Evolutionary conservation across 352 stramenopile genomes (phyloP).

Genomic region (Phytophthora multivora): DNA sequence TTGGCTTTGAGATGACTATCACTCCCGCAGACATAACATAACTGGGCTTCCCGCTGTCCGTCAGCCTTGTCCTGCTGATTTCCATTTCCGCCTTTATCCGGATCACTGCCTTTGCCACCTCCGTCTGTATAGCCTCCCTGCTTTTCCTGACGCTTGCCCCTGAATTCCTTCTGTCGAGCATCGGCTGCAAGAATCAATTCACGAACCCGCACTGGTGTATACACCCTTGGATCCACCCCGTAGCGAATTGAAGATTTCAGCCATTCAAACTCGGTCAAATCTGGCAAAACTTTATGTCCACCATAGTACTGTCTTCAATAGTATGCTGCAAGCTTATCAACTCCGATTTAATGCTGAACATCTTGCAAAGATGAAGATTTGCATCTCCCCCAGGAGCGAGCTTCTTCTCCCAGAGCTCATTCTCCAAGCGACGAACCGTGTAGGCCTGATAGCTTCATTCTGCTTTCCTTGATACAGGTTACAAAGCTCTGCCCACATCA

Average conservation of each 20-base stretch:
- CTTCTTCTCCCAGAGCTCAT: not conserved
- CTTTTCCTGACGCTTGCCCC: not conserved
- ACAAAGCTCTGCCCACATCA: slow-evolving; percentile 1
- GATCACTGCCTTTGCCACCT: not conserved
- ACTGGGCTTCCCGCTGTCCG: not conserved
- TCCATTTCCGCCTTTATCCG: not conserved
- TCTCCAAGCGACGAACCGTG: not conserved
- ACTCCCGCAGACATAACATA: slow-evolving; percentile 3
- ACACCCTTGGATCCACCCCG: slow-evolving; percentile 1
- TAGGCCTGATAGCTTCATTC: not conserved
- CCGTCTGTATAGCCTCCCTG: not conserved
- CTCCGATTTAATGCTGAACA: not conserved
- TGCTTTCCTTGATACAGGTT: not conserved
- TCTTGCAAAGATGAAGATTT: slow-evolving; percentile 3
- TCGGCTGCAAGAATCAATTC: not conserved
- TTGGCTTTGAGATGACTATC: not conserved
- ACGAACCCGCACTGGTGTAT: slow-evolving; percentile 3
- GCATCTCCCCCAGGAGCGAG: not conserved
- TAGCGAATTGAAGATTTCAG: slow-evolving; percentile 9
- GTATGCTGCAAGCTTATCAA: slow-evolving; percentile 1
- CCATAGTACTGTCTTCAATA: slow-evolving; percentile 6
- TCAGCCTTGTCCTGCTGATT: not conserved
- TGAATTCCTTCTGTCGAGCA: slow-evolving; percentile 3
- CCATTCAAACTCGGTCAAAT: not conserved
- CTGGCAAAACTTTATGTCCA: slow-evolving; percentile 4